phyloP scores from a whole-genome alignment of 106 monocot species.

The Dactylorhiza incarnata region DNA sequence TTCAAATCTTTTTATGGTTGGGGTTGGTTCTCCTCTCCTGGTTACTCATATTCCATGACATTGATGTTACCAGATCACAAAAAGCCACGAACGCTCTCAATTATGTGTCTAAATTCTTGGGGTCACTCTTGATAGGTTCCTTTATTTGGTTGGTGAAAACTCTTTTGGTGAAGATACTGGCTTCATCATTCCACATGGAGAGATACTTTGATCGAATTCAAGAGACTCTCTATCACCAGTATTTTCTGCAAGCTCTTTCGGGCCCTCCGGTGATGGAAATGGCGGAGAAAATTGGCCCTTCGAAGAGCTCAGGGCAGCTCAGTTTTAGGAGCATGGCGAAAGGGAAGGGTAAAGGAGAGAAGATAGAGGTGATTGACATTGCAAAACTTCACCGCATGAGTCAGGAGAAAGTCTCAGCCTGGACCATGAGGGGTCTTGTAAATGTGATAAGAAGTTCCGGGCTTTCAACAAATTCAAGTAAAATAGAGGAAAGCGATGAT shows the following conservation, averaged over 20 bases:
- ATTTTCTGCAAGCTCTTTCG: constrained; percentile 78
- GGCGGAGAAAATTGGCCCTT: constrained; percentile 39
- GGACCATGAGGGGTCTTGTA: constrained; percentile 92
- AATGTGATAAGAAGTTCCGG: constrained; percentile 55
- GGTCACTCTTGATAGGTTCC: constrained; percentile 59
- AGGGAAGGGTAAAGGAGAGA: constrained; percentile 17
- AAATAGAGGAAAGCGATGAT: constrained; percentile 22
- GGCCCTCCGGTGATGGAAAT: constrained; percentile 62
- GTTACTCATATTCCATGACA: constrained; percentile 50
- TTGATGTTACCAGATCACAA: constrained; percentile 29
- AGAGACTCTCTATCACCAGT: constrained; percentile 84
- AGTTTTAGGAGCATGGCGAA: constrained; percentile 44
- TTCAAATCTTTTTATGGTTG: constrained; percentile 62
- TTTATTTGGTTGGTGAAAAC: constrained; percentile 71
- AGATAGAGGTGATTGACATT: constrained; percentile 42
- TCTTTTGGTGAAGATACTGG: constrained; percentile 65
- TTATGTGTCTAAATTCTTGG: constrained; percentile 34
- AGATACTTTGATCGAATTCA: constrained; percentile 91
- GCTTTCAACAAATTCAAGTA: constrained; percentile 55
- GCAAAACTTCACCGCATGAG: constrained; percentile 60
- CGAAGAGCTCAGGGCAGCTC: constrained; percentile 32
- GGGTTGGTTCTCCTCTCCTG: constrained; percentile 53
- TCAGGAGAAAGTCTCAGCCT: constrained; percentile 80
- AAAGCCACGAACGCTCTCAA: constrained; percentile 38
- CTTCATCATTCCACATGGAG: constrained; percentile 85